Percentiles rank a stretch among this genome's conserved stretches.
These are phyloP conservation scores for Myxozyma sirexii DNA, from an alignment of 805 yeast genomes.

Conservation along the genomic window DNA sequence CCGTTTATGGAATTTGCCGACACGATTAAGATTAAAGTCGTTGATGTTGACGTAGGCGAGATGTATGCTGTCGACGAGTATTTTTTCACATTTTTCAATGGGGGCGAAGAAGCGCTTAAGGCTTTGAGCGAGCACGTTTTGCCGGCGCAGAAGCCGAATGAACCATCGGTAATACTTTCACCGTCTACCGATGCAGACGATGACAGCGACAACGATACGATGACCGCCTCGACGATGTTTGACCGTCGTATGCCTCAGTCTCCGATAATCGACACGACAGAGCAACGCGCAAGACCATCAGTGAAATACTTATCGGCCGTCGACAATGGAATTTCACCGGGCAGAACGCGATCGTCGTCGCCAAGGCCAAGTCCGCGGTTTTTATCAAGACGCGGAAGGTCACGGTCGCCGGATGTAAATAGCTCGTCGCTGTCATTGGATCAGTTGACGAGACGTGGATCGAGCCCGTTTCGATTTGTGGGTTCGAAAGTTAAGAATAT, in stretches of 20 bases:
- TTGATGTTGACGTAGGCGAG: constrained; percentile 52
- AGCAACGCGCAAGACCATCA: constrained; percentile 10
- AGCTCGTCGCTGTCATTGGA: background rate
- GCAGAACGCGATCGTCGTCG: constrained; percentile 1
- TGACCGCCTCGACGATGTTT: constrained; percentile 3
- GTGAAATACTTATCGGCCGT: constrained; percentile 10
- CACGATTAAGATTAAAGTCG: constrained; percentile 61
- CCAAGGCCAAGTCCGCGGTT: background rate
- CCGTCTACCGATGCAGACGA: constrained; percentile 12
- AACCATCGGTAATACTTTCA: no score
- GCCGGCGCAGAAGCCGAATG: background rate
- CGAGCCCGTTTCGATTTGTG: constrained; percentile 2
- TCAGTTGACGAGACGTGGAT: background rate
- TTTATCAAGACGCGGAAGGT: background rate
- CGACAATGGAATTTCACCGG: background rate
- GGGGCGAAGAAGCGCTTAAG: constrained; percentile 48
- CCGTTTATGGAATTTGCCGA: constrained; percentile 58
- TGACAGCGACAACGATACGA: constrained; percentile 12
- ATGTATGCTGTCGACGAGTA: constrained; percentile 67
- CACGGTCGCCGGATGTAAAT: background rate
- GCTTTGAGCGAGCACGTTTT: constrained; percentile 7
- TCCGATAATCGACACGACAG: constrained; percentile 20
- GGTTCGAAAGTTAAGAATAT: background rate
- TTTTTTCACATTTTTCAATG: constrained; percentile 65
- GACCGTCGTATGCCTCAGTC: constrained; percentile 4